Evolutionary conservation across 306 rosid genomes (phyloP).

Genomic region (Lathyrus tuberosus): DNA sequence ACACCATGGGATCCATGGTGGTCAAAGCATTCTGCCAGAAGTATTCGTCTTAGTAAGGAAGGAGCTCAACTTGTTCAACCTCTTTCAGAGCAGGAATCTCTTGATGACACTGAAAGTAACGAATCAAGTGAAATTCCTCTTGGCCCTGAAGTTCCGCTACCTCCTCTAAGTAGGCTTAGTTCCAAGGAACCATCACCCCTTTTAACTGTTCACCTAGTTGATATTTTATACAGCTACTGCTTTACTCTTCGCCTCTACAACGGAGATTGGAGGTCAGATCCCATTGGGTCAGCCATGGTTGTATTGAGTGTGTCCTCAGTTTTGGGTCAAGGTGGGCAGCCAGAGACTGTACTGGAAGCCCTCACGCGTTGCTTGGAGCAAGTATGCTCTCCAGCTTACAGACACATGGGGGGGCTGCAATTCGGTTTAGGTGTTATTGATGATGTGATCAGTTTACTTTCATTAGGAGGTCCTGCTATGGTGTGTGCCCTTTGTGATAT

Average conservation of each 20-base stretch:
- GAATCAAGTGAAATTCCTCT: slow-evolving; percentile 61
- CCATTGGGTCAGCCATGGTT: slow-evolving; percentile 66
- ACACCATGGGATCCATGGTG: slow-evolving; percentile 99
- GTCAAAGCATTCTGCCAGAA: slow-evolving; percentile 71
- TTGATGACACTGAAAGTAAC: slow-evolving; percentile 38
- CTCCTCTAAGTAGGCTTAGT: slow-evolving; percentile 73
- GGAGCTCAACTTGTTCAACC: slow-evolving; percentile 83
- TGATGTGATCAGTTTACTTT: slow-evolving; percentile 59
- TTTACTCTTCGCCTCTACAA: slow-evolving; percentile 84
- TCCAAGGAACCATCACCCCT: slow-evolving; percentile 77
- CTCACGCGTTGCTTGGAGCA: slow-evolving; percentile 79
- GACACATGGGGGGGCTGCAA: slow-evolving; percentile 72
- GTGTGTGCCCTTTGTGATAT: slow-evolving; percentile 68
- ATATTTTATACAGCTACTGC: slow-evolving; percentile 74
- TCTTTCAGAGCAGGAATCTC: slow-evolving; percentile 44
- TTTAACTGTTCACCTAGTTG: slow-evolving; percentile 76
- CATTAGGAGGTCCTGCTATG: slow-evolving; percentile 60
- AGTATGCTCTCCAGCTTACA: slow-evolving; percentile 71
- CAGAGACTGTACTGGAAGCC: slow-evolving; percentile 69
- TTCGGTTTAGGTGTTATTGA: slow-evolving; percentile 67
- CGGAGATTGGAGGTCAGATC: slow-evolving; percentile 84
- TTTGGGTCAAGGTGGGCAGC: slow-evolving; percentile 70
- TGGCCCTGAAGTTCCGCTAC: slow-evolving; percentile 73
- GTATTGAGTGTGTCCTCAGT: slow-evolving; percentile 73
- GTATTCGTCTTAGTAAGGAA: slow-evolving; percentile 69